phyloP scores from a whole-genome alignment of 2,329 filamentous ascomycete species.

The Penicillium sp. region DNA sequence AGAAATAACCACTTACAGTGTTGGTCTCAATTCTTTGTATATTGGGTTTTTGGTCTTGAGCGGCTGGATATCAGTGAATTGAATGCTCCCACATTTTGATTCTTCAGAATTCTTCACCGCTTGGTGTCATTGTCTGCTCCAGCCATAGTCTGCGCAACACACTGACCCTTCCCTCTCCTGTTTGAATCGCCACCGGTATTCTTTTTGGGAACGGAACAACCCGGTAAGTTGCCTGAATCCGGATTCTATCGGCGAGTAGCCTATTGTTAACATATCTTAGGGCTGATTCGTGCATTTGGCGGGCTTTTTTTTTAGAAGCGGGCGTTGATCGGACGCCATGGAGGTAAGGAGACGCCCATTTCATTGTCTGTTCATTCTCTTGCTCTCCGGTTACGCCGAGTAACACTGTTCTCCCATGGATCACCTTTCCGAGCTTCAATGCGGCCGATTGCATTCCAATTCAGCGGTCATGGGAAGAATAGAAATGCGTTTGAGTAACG shows the following conservation, averaged over 20 bases:
- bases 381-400: not conserved
- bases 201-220: not conserved
- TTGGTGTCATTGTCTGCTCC: conserved; percentile 7
- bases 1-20: conserved; percentile 7
- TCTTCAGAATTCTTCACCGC: not conserved
- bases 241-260: not conserved
- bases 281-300: not conserved
- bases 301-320: not conserved
- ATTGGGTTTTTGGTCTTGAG: not conserved
- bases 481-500: not conserved
- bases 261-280: not conserved
- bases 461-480: not conserved
- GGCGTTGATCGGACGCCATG: conserved; percentile 10
- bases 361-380: not conserved
- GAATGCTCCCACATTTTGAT: not conserved
- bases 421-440: not conserved
- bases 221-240: not conserved
- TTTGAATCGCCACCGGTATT: not conserved
- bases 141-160: conserved; percentile 4
- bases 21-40: conserved; percentile 16
- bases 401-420: not conserved
- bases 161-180: conserved; percentile 5
- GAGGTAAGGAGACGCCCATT: conserved; percentile 18
- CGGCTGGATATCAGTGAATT: conserved; percentile 13
- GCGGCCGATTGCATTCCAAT: not conserved